A percentile compares a stretch with the other conserved stretches of the same genome.
phyloP scores from a whole-genome alignment of 2,329 filamentous ascomycete genomes.

The Seiridium cupressi region DNA sequence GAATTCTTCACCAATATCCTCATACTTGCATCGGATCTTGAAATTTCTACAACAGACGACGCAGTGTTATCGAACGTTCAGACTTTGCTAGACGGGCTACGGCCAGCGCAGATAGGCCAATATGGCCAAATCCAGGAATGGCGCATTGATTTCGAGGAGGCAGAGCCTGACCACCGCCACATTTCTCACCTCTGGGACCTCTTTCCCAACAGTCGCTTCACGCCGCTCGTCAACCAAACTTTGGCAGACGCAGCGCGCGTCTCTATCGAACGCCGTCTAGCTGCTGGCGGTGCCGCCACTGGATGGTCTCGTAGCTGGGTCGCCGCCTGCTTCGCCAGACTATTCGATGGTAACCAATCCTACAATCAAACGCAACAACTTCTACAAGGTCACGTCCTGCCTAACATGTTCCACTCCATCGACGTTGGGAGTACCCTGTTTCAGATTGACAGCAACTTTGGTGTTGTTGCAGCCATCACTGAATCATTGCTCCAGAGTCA shows the following conservation, averaged over 20 bases:
- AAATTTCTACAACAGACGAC: conserved; percentile 3
- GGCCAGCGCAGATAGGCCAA: conserved; percentile 14
- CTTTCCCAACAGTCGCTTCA: conserved; percentile 38
- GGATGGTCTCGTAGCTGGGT: conserved; percentile 49
- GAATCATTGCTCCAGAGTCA: conserved; percentile 41
- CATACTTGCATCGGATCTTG: conserved; percentile 10
- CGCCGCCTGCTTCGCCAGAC: conserved; percentile 30
- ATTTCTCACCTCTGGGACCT: conserved; percentile 43
- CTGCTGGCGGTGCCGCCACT: conserved; percentile 39
- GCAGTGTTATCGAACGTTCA: conserved; percentile 9
- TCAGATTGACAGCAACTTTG: conserved; percentile 50
- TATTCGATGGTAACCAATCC: conserved; percentile 5
- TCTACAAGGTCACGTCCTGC: not conserved
- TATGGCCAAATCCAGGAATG: conserved; percentile 8
- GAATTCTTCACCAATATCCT: conserved; percentile 30
- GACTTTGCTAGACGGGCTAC: conserved; percentile 15
- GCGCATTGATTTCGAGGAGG: conserved; percentile 13
- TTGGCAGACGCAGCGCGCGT: conserved; percentile 2
- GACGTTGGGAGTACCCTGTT: conserved; percentile 39
- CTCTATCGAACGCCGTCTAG: conserved; percentile 15
- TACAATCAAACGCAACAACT: not conserved
- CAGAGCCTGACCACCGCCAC: conserved; percentile 42
- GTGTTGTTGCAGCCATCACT: conserved; percentile 40
- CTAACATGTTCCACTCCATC: conserved; percentile 8
- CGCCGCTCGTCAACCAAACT: conserved; percentile 27